These are phyloP conservation scores for Gryganskiella cystojenkinii DNA, from an alignment of 192 early-diverging fungal genomes.

Conservation along the genomic window DNA sequence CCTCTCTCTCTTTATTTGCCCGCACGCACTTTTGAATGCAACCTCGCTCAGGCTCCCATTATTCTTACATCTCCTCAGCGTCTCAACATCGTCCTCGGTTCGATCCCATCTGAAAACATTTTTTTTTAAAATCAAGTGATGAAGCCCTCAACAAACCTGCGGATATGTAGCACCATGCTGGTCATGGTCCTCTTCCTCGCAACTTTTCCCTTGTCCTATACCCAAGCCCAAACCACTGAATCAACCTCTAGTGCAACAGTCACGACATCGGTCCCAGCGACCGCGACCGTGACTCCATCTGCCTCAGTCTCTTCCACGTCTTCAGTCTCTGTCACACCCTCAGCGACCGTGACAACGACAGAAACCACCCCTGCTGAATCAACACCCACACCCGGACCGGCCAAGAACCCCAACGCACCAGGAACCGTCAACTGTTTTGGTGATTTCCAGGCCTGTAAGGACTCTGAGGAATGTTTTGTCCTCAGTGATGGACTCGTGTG, in stretches of 20 bases:
- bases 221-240: neutral
- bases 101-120: neutral
- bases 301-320: neutral
- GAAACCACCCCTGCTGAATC: neutral
- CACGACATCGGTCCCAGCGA: neutral
- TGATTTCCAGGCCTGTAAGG: conserved; percentile 1
- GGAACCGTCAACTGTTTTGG: conserved; percentile 35
- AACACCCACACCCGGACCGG: conserved; percentile 13
- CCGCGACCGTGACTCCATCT: neutral
- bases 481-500: conserved; percentile 40
- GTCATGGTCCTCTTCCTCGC: conserved; percentile 9
- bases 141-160: neutral
- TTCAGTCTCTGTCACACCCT: neutral
- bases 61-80: neutral
- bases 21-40: neutral
- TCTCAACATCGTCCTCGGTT: neutral
- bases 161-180: conserved; percentile 17
- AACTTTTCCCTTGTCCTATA: neutral
- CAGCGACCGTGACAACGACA: neutral
- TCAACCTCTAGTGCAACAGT: neutral
- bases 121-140: neutral
- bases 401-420: conserved; percentile 17
- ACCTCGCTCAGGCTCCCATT: neutral
- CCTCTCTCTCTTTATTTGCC: neutral
- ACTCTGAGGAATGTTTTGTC: conserved; percentile 39